These are phyloP conservation scores for Triticum turgidum DNA, from an alignment of 176 grass and related monocot species.

Conservation along the genomic window DNA sequence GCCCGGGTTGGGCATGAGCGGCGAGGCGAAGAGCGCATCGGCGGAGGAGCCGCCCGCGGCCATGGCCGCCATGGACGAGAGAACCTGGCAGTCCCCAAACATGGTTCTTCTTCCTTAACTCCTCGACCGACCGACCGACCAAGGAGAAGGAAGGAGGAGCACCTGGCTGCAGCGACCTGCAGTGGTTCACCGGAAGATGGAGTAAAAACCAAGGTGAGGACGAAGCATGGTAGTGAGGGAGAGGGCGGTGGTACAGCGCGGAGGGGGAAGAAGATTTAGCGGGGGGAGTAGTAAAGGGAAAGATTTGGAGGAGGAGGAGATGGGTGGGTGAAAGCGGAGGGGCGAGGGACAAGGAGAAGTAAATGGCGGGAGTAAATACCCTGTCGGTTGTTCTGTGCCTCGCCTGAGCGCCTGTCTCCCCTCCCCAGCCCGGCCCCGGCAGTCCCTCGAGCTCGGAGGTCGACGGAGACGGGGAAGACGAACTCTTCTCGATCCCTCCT, in stretches of 20 bases:
- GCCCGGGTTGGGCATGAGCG: slow-evolving; percentile 58
- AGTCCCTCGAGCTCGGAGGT: not conserved
- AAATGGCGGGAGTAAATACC: slow-evolving; percentile 51
- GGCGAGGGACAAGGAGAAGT: not conserved
- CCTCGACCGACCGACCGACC: not conserved
- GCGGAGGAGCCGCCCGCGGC: slow-evolving; percentile 39
- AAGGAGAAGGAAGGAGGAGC: not conserved
- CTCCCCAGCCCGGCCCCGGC: not conserved
- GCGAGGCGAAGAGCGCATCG: slow-evolving; percentile 64
- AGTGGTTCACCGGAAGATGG: slow-evolving; percentile 4
- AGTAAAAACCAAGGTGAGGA: not conserved
- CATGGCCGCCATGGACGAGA: slow-evolving; percentile 71
- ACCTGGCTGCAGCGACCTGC: not conserved
- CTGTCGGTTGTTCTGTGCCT: slow-evolving; percentile 73
- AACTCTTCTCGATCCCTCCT: not conserved
- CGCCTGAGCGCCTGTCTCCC: slow-evolving; percentile 8
- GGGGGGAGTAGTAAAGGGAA: slow-evolving; percentile 27
- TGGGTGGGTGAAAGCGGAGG: not conserved
- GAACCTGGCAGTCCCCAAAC: slow-evolving; percentile 97
- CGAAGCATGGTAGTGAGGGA: not conserved
- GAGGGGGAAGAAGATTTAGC: slow-evolving; percentile 36
- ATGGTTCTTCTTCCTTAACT: slow-evolving; percentile 20
- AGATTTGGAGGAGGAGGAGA: not conserved
- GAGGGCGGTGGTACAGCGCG: not conserved
- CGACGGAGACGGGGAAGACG: slow-evolving; percentile 8